These are phyloP conservation scores for Chalciporus pseudorubinellus DNA, from an alignment of 768 basidiomycete species.

Conservation along the genomic window DNA sequence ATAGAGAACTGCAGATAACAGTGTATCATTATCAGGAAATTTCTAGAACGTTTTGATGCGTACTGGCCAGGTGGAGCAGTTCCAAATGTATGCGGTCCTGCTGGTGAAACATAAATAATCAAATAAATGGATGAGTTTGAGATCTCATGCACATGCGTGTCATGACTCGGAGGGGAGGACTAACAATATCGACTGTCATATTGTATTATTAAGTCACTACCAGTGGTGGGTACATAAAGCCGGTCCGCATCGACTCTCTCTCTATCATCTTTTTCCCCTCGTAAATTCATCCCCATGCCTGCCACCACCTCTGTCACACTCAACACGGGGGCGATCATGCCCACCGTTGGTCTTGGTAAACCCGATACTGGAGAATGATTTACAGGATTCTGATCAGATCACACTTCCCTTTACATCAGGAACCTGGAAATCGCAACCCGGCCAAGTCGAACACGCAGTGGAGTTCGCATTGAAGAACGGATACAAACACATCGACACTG, in stretches of 20 bases:
- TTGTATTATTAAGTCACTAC: no score
- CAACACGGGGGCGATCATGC: conserved; percentile 78
- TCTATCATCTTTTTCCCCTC: neutral
- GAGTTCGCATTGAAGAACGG: conserved; percentile 69
- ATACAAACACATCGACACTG: conserved; percentile 73
- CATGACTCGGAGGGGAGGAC: no score
- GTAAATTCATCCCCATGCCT: conserved; percentile 41
- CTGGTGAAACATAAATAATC: conserved; percentile 4
- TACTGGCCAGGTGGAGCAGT: neutral
- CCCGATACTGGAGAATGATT: neutral
- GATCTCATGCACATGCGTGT: neutral
- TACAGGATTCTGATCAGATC: neutral
- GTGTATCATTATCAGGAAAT: neutral
- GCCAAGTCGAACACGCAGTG: conserved; percentile 72
- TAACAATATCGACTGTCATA: no score
- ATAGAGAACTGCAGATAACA: neutral
- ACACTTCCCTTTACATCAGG: conserved; percentile 39
- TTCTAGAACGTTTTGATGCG: neutral
- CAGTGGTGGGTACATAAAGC: conserved; percentile 8
- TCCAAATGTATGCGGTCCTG: conserved; percentile 1
- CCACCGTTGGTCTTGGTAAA: conserved; percentile 66
- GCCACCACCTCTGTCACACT: conserved; percentile 51
- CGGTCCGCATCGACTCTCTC: neutral
- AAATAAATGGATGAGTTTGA: no score
- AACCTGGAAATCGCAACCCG: conserved; percentile 77